phyloP scores from a whole-genome alignment of 331 rosid species.

The Telfairia occidentalis region DNA sequence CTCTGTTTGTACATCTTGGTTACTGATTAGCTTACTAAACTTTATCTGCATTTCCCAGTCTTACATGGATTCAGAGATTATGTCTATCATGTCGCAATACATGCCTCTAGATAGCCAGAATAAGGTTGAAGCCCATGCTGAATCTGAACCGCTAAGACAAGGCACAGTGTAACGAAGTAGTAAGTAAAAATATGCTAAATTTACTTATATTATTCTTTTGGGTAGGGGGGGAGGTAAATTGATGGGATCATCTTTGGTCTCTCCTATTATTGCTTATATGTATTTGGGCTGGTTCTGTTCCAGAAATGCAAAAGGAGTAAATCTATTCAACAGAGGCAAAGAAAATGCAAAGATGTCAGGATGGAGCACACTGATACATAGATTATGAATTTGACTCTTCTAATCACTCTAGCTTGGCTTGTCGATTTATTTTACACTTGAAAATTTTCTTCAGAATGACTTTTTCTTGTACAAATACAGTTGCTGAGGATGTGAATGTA shows the following conservation, averaged over 20 bases:
- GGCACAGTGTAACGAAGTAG: slow-evolving; percentile 21
- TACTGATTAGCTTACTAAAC: not conserved
- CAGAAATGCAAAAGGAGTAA: not conserved
- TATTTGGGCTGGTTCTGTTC: not conserved
- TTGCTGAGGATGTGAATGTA: not conserved
- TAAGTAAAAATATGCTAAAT: too few relatives aligned
- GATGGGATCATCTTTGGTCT: too few relatives aligned
- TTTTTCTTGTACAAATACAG: not conserved
- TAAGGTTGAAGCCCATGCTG: slow-evolving; percentile 37
- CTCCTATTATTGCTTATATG: too few relatives aligned
- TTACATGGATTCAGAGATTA: slow-evolving; percentile 93
- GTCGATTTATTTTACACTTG: not conserved
- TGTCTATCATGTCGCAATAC: slow-evolving; percentile 94
- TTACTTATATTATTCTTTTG: too few relatives aligned
- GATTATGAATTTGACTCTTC: not conserved
- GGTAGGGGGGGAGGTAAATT: too few relatives aligned
- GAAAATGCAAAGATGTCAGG: not conserved
- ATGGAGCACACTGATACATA: not conserved
- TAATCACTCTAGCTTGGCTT: not conserved
- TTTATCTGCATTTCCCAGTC: slow-evolving; percentile 31
- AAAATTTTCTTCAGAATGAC: not conserved
- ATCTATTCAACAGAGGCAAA: not conserved
- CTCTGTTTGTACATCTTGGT: not conserved
- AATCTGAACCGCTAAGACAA: slow-evolving; percentile 47
- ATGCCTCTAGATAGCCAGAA: slow-evolving; percentile 77